Base-by-base conservation (phyloP, 352 stramenopile species). In the Globisporangium rhizosaccharum region DNA sequence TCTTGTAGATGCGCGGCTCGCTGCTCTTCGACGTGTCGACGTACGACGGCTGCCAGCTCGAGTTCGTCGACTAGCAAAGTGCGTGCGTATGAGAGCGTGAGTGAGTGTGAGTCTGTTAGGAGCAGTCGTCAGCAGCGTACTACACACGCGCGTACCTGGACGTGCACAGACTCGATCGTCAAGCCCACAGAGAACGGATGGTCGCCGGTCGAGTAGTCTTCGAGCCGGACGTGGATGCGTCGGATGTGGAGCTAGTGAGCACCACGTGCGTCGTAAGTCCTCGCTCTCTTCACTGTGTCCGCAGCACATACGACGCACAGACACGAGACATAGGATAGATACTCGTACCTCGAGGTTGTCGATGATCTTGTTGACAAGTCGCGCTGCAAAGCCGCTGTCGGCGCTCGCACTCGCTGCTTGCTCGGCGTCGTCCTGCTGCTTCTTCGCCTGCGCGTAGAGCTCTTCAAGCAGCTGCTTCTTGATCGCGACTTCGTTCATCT, bases 1-100 rank as follows among this genome's bases (percentile, higher is more conserved):
- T 89, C 64, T 96, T 96, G 60, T 92, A 96, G 57, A 96, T 94
- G 1, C 86, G 78, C n/a, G 85, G 82, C 51, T 93, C 87, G 42
- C 79, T 88, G 62, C 65, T 92, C 51, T 89, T 90, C 2, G 74
- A 73, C 8, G 71, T 80, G 48, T 95, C 84, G 14, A 96, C 75
- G 26, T 92, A 96, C 8, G 83, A 88, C 2, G 83, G 82, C 57
- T 94, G 85, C 87, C 87, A 96, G 47, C 82, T 90, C 3, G 83
- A 88, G 57, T 94, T 92, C 2, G 87, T 96, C 3, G 87, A 96
- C 79, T 96, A 63, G 11, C 42, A 14, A 41, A 8, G n/a, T 1
- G 30, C 25, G 26, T 18, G 26, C 5, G 20, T n/a, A n/a, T n/a
- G n/a, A n/a, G n/a, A n/a, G 46, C 11, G 30, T 17, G 20, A 30